Evolutionary conservation across 2,329 filamentous ascomycete species (phyloP), one percentile per base, ranked within the genome.

Genomic region (Curvularia eragrostidis): DNA sequence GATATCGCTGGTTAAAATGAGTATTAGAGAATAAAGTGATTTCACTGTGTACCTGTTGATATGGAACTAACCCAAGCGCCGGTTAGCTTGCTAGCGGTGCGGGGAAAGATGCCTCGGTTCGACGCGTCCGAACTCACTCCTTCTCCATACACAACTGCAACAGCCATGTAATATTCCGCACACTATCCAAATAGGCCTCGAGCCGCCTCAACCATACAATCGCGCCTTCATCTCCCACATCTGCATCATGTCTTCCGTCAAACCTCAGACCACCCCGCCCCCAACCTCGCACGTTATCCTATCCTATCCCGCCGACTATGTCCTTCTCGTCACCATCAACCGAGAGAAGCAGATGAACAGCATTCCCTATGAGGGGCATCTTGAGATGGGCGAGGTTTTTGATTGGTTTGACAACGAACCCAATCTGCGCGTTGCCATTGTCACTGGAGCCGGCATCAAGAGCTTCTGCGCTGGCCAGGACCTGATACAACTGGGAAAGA

Each of bases 381-480:
- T 76, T 70, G 83, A 84, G 63, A 79, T 82, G 66, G 78, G 81
- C 32, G 66, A 72, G 3, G 72, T 85, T 0, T 83, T 83, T 64
- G 78, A 79, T 39, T 85, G 83, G 83, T 84, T 84, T 63, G 84
- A 86, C 65, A 69, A 72, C 6, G 81, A 84, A 65, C 80, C 81
- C 0, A 76, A 73, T 10, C 75, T 84, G 12, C 77, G 78, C 3
- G 81, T 82, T 13, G 81, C 79, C 34, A 76, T 77, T 57, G 63
- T 77, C 36, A 86, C 84, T 0, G 84, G 84, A 34, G 79, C 77
- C 0, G 84, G 84, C 28, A 77, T 79, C 46, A 80, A 79, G 62
- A 81, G 83, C 0, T 86, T 86, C 69, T 85, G 81, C 52, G 83
- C 82, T 0, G 84, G 84, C 0, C 82, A 83, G 39, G 84, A 86